Base-by-base conservation (phyloP, 805 yeast species). In the Pichia eremophila region DNA sequence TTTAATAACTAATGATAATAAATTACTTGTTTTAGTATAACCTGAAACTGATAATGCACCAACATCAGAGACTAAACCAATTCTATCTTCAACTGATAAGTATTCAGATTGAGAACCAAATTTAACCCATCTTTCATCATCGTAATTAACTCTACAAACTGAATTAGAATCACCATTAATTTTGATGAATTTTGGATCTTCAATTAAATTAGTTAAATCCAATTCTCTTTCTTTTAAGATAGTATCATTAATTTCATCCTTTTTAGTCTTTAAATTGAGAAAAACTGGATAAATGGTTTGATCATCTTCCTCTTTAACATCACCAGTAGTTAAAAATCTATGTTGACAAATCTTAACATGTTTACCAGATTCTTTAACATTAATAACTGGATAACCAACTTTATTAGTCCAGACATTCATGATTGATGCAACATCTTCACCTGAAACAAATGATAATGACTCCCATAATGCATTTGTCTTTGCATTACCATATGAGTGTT, bases 371-470 rank as follows among this genome's bases (percentile, higher is more conserved):
- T 56, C 59, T 11, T 59, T 64, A 28, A 84, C 90, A 31, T 72
- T 67, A 27, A 86, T 62, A 27, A 83, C 66, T 8, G 95, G 95
- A 66, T 73, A 86, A 32, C 95, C 95, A 43, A 82, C 78, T 57
- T 77, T 73, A 45, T 72, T 71, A 51, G 85, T 84, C 95, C 95
- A 86, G 34, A 74, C 63, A 48, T 77, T 73, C 88, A 86, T 82
- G 58, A 80, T 75, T 27, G 65, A 54, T 54, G 67, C 69, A 41
- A 86, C 79, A 51, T 86, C 85, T 60, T 75, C 70, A 42, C 85
- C 85, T 6, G 86, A 75, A 28, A 73, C 85, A 49, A 75, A 81
- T 27, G 81, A 63, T 39, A 86, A 67, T 10, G 86, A 77, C 19
- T 64, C 65, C 89, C 93, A 86, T 52, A 86, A 72, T 55, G 85